A percentile compares a stretch with the other conserved stretches of the same genome.
phyloP scores from a whole-genome alignment of 1,139 yeast species.

The Nakaseomyces kungkrabaensis region DNA sequence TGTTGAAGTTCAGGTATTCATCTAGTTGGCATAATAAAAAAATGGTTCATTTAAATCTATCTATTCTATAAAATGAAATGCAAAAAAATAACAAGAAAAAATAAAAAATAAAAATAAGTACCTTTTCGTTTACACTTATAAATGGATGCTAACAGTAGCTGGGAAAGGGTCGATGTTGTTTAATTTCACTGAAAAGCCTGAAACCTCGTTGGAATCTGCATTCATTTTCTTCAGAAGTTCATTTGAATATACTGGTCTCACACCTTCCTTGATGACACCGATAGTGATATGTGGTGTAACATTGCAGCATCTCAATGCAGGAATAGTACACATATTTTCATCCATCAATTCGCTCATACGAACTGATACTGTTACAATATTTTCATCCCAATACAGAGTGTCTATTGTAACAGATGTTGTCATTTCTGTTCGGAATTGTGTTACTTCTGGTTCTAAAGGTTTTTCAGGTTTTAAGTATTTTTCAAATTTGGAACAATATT shows the following conservation, averaged over 20 bases:
- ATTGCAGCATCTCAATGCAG: conserved; percentile 35
- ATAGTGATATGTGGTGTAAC: conserved; percentile 62
- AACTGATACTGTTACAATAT: conserved; percentile 50
- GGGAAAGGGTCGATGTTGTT: conserved; percentile 9
- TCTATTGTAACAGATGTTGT: conserved; percentile 22
- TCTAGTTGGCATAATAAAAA: no score
- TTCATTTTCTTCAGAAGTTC: conserved; percentile 24
- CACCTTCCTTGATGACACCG: conserved; percentile 44
- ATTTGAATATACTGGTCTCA: conserved; percentile 45
- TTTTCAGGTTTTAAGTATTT: conserved; percentile 10
- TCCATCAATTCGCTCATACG: conserved; percentile 29
- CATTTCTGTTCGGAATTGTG: neutral
- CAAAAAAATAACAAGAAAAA: neutral
- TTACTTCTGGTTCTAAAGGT: neutral
- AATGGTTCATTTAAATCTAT: no score
- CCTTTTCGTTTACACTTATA: conserved; percentile 4
- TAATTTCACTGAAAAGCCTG: conserved; percentile 17
- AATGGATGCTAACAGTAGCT: conserved; percentile 17
- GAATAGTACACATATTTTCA: conserved; percentile 15
- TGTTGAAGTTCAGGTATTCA: no score
- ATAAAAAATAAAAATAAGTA: neutral
- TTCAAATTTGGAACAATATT: conserved; percentile 13
- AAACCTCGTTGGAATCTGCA: conserved; percentile 3
- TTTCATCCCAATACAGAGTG: conserved; percentile 42
- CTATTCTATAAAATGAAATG: no score